Base-by-base conservation (phyloP, 108 stramenopile genomes). In the Pseudonitzschia delicatissima region DNA sequence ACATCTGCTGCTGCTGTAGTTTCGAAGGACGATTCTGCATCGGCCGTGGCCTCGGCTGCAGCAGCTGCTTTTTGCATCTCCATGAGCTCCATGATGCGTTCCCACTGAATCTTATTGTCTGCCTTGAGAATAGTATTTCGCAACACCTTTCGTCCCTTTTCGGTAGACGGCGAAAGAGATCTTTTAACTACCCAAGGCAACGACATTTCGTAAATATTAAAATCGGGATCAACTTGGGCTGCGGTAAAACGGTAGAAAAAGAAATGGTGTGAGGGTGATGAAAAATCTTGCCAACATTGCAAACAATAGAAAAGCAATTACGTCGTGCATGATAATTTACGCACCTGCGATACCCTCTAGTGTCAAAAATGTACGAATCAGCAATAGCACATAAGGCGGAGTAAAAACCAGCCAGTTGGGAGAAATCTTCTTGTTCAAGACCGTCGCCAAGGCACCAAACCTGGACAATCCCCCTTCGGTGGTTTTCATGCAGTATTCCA, bases 151-250 rank as follows among this genome's bases (percentile, higher is more conserved):
- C 33, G 13, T 27, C 69, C 69, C 34, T 70, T 45, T 20, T 42
- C 44, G 13, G 69, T 63, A 40, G 36, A 12, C 21, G 69, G 69
- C n/a, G 61, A 37, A 7, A 70, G 40, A 2, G 69, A 55, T 45
- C 69, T 23, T n/a, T 62, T 61, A 2, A 70, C 37, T 7, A 59
- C 69, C 61, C 61, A 70, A n/a, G 69, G 69, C 45, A 62, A 6
- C 20, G 69, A 58, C 57, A 63, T 70, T 55, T 55, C 53, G 32
- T 55, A 55, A n/a, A 55, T 55, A 33, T 55, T 55, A 27, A 55
- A 55, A n/a, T 55, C 53, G 12, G 53, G 53, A 55, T 55, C 53
- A 28, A 55, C 53, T 55, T 55, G 53, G 5, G 53, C 53, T 55
- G 53, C 15, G 3, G 23, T 7, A 17, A 1, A 3, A 48, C 47